Evolutionary conservation across 192 early-diverging fungal species (phyloP), one percentile per base, ranked within the genome.

Genomic region (Coemansia sp.): DNA sequence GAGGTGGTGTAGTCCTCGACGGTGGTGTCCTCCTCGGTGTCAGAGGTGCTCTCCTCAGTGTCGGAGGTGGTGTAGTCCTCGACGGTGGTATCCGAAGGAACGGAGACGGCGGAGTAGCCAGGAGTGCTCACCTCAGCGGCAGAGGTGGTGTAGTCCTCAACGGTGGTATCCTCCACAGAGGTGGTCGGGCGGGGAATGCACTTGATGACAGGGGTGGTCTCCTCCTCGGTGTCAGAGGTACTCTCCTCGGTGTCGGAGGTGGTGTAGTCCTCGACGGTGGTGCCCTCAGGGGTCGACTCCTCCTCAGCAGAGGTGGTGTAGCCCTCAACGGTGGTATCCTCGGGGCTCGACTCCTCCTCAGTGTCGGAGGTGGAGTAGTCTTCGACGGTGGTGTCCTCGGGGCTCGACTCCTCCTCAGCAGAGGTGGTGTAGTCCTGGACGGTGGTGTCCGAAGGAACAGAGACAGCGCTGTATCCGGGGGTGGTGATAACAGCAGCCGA

Each of bases 401-500:
- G 64, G 29, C 29, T 29, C 29, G 29, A 29, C 29, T 29, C 29
- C 29, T 29, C 29, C 1, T 1, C 29, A 3, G 29, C 29, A 3
- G 29, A 29, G 29, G 29, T 29, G 35, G 61, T 57, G 65, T 63
- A 55, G 48, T 54, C 49, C 49, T 55, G 65, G 5, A 61, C 49
- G 20, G 43, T 4, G 49, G 49, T 52, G 48, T 50, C 48, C 3
- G 65, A 36, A 13, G 71, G 35, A 17, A 34, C 42, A 20, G 68
- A 55, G 25, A 19, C 14, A 25, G 36, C 22, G 36, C n/a, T 17
- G 57, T 34, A 8, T 4, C 22, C 43, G 32, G 59, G 49, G 35
- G 62, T 33, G 66, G 63, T 54, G 50, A 50, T 52, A 62, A 70
- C 74, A 41, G 50, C 63, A 19, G 25, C 11, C 29, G 66, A 59